Evolutionary conservation across 1,284 basidiomycete species (phyloP).

Genomic region (Naganishia cerealis): DNA sequence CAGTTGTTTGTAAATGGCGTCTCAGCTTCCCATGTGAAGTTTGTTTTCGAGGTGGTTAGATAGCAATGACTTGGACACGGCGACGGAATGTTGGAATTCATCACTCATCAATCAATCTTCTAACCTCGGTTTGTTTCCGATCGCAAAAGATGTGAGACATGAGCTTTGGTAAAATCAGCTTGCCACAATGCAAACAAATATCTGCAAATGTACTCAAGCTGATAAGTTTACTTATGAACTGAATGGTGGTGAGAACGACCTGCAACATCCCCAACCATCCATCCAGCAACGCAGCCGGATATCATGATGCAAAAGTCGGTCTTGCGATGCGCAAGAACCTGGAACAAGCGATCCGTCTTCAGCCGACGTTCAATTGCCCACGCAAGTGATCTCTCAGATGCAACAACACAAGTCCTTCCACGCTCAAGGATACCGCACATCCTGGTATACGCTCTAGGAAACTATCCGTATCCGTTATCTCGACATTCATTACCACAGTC

Average conservation of each 20-base stretch:
- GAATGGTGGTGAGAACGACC: too few relatives aligned
- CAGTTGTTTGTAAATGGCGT: background rate
- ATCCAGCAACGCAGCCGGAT: background rate
- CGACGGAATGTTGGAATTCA: background rate
- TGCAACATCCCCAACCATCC: too few relatives aligned
- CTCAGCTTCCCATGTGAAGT: background rate
- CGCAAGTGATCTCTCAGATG: background rate
- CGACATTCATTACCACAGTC: conserved; percentile 33
- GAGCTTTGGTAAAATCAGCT: conserved; percentile 10
- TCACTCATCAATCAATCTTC: background rate
- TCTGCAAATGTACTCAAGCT: too few relatives aligned
- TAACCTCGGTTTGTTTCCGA: conserved; percentile 1
- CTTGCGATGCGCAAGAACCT: background rate
- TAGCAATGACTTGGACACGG: background rate
- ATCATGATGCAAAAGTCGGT: background rate
- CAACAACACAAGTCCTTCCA: background rate
- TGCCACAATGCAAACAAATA: background rate
- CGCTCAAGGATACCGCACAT: conserved; percentile 25
- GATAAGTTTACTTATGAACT: too few relatives aligned
- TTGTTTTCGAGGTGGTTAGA: background rate
- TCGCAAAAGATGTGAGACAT: conserved; percentile 23
- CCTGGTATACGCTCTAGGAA: conserved; percentile 32
- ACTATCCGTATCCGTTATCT: conserved; percentile 32
- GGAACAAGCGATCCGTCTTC: background rate
- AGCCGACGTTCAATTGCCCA: background rate